These are phyloP conservation scores for Cetradonia linearis DNA, from an alignment of 495 filamentous ascomycete species.

Conservation along the genomic window DNA sequence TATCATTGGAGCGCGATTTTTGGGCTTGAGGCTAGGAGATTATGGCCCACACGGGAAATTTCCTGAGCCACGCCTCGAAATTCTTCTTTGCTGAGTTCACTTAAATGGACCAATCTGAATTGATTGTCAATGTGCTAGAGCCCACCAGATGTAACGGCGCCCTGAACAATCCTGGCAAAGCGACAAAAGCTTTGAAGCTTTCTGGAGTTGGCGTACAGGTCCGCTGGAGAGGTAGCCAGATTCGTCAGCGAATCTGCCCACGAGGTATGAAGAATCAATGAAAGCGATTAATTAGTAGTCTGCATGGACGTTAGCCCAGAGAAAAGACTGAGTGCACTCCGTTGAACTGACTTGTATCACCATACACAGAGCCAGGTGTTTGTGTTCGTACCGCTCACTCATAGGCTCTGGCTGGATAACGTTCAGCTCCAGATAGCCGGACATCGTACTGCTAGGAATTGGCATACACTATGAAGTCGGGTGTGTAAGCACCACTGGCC, in stretches of 20 bases:
- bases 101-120: too few relatives aligned
- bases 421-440: conserved; percentile 51
- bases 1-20: neutral
- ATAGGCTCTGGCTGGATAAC: conserved; percentile 48
- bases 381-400: conserved; percentile 50
- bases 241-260: conserved; percentile 57
- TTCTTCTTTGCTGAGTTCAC: too few relatives aligned
- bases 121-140: too few relatives aligned
- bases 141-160: too few relatives aligned
- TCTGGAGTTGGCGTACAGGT: conserved; percentile 54
- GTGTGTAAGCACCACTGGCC: conserved; percentile 53
- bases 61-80: too few relatives aligned
- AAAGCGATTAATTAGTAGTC: conserved; percentile 53
- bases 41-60: neutral
- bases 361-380: conserved; percentile 49
- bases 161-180: too few relatives aligned
- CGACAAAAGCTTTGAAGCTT: too few relatives aligned
- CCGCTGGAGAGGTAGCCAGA: conserved; percentile 48
- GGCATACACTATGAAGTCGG: conserved; percentile 56
- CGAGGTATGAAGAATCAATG: conserved; percentile 46
- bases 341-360: conserved; percentile 38
- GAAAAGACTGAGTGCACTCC: too few relatives aligned
- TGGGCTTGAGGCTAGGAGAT: neutral
- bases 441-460: conserved; percentile 58
- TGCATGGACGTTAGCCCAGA: neutral